Evolutionary conservation across 768 basidiomycete genomes (phyloP).

Genomic region (Clitopilus hobsonii): DNA sequence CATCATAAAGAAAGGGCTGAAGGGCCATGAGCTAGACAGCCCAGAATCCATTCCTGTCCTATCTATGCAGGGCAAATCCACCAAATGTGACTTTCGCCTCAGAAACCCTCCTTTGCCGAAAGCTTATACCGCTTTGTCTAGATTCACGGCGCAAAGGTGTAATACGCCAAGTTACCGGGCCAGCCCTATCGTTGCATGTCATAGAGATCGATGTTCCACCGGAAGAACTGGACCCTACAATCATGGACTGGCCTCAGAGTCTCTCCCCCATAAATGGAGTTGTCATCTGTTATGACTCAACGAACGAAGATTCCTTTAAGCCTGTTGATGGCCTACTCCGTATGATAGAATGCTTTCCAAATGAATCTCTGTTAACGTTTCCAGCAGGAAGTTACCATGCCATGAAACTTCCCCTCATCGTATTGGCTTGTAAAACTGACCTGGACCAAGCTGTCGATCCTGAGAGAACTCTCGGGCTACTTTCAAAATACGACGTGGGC

Average conservation of each 20-base stretch:
- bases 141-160: conserved; percentile 31
- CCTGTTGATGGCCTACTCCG: conserved; percentile 68
- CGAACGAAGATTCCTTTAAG: conserved; percentile 53
- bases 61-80: conserved; percentile 26
- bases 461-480: conserved; percentile 39
- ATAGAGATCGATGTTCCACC: conserved; percentile 48
- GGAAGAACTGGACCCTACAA: conserved; percentile 2
- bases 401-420: conserved; percentile 59
- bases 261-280: conserved; percentile 69
- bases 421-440: conserved; percentile 88
- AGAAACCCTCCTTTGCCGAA: background rate
- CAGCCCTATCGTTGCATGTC: conserved; percentile 43
- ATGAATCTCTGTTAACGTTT: background rate
- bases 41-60: conserved; percentile 27
- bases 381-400: conserved; percentile 51
- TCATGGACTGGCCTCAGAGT: conserved; percentile 38
- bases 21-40: conserved; percentile 50
- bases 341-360: conserved; percentile 34
- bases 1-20: conserved; percentile 73
- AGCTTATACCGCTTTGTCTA: conserved; percentile 10
- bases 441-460: conserved; percentile 56
- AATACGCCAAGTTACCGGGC: conserved; percentile 28
- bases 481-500: conserved; percentile 66
- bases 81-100: conserved; percentile 30
- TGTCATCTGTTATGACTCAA: conserved; percentile 83